A percentile compares a stretch with the other conserved stretches of the same genome.
Conservation (phyloP, 495 filamentous ascomycete species). For the Chaetomium tenue region DNA sequence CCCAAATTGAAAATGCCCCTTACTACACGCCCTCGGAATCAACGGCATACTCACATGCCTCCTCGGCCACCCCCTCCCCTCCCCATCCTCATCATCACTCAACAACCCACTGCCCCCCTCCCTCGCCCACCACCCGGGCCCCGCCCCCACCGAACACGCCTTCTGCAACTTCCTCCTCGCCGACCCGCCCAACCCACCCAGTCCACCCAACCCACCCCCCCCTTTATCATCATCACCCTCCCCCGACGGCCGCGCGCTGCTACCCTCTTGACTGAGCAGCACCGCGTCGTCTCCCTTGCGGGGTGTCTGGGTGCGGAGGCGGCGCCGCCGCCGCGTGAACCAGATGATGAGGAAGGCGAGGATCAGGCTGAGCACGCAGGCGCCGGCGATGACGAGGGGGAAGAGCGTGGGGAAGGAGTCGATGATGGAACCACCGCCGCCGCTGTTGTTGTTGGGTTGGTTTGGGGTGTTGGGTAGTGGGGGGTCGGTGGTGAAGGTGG, state of each 20-base stretch:
- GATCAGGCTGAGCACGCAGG: constrained; percentile 11
- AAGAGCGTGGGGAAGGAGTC: constrained; percentile 19
- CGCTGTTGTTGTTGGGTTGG: background rate
- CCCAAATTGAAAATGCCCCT: constrained; percentile 15
- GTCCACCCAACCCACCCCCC: background rate
- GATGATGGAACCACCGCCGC: background rate
- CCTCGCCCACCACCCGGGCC: background rate
- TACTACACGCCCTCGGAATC: constrained; percentile 8
- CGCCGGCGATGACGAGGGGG: constrained; percentile 17
- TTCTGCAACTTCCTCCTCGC: constrained; percentile 14
- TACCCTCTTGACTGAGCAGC: background rate
- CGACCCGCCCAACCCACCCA: background rate
- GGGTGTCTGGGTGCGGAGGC: background rate
- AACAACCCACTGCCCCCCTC: background rate
- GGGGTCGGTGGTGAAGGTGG: background rate
- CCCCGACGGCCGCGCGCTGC: background rate
- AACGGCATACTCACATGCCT: constrained; percentile 6
- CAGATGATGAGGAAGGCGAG: constrained; percentile 21
- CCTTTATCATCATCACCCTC: background rate
- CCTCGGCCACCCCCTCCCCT: constrained; percentile 6
- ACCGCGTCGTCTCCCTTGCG: constrained; percentile 2
- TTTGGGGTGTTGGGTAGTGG: background rate
- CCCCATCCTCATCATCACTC: background rate
- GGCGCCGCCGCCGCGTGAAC: constrained; percentile 21
- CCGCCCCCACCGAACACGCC: constrained; percentile 6